Percentiles rank a stretch among this genome's conserved stretches.
Evolutionary conservation across 164 flowering plant genomes (phyloP).

Genomic region (Stephania yunnanensis): DNA sequence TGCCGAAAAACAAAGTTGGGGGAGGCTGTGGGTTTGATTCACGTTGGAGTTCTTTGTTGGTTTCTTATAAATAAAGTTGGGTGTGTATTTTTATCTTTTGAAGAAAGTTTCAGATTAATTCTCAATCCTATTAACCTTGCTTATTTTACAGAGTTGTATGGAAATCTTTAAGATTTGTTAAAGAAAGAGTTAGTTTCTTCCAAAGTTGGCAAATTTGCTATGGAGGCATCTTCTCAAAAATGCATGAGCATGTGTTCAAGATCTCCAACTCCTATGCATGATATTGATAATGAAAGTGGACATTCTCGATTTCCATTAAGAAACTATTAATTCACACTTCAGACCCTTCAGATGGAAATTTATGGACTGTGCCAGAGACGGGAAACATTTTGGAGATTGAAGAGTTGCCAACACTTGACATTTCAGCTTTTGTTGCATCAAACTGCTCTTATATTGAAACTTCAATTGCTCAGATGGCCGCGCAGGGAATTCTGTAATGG

Average conservation of each 20-base stretch:
- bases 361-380: slow-evolving; percentile 18
- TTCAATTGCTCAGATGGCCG: slow-evolving; percentile 26
- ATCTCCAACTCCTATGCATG: slow-evolving; percentile 11
- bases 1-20: no score
- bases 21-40: no score
- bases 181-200: slow-evolving; percentile 29
- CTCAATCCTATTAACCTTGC: not conserved
- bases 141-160: slow-evolving; percentile 42
- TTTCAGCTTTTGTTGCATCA: slow-evolving; percentile 25
- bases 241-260: slow-evolving; percentile 7
- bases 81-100: slow-evolving; percentile 29
- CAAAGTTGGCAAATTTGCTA: slow-evolving; percentile 19
- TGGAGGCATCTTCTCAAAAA: slow-evolving; percentile 21
- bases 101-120: not conserved
- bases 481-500: slow-evolving; percentile 7
- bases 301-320: slow-evolving; percentile 24
- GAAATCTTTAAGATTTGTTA: slow-evolving; percentile 33
- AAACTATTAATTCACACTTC: slow-evolving; percentile 33
- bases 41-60: no score
- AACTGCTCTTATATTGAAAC: slow-evolving; percentile 35
- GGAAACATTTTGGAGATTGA: slow-evolving; percentile 24
- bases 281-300: slow-evolving; percentile 40
- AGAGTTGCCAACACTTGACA: slow-evolving; percentile 29
- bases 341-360: slow-evolving; percentile 10
- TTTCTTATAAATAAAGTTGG: slow-evolving; percentile 12